These are phyloP conservation scores for Neopestalotiopsis rosae DNA, from an alignment of 2,329 filamentous ascomycete genomes.

Conservation along the genomic window DNA sequence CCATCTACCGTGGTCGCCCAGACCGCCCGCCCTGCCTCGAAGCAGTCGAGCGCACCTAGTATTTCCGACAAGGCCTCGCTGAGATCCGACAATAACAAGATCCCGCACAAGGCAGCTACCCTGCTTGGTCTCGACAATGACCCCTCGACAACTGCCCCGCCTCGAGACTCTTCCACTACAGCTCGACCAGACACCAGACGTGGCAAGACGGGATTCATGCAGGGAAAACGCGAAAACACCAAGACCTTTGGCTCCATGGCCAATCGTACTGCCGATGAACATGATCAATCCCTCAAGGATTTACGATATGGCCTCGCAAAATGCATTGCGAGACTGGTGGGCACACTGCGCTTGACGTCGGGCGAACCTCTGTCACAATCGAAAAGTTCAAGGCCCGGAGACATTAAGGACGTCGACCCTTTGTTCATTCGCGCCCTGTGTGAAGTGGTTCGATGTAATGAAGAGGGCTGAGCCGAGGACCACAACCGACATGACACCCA, in stretches of 20 bases:
- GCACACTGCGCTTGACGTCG: conserved; percentile 45
- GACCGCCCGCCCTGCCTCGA: conserved; percentile 22
- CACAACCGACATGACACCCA: background rate
- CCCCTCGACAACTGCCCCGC: conserved; percentile 23
- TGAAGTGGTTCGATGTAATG: conserved; percentile 47
- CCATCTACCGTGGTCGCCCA: conserved; percentile 26
- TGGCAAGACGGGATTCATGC: conserved; percentile 27
- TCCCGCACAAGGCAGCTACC: conserved; percentile 52
- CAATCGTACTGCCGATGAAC: conserved; percentile 20
- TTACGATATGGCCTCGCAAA: conserved; percentile 55
- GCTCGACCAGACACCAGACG: conserved; percentile 24
- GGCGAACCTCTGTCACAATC: background rate
- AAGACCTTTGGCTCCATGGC: conserved; percentile 21
- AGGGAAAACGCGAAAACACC: conserved; percentile 22
- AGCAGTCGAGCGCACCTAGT: conserved; percentile 27
- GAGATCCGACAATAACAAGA: conserved; percentile 27
- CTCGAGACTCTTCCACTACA: conserved; percentile 22
- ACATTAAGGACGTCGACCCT: conserved; percentile 36
- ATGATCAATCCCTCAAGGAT: conserved; percentile 45
- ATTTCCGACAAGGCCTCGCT: conserved; percentile 17
- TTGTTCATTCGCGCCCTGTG: conserved; percentile 46
- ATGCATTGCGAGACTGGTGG: conserved; percentile 57
- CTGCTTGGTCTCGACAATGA: conserved; percentile 51
- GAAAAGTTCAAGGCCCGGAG: background rate
- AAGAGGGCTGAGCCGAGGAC: conserved; percentile 34